Conservation (phyloP, 2,329 filamentous ascomycete species). For the Torrubiellomyces zombiae region DNA sequence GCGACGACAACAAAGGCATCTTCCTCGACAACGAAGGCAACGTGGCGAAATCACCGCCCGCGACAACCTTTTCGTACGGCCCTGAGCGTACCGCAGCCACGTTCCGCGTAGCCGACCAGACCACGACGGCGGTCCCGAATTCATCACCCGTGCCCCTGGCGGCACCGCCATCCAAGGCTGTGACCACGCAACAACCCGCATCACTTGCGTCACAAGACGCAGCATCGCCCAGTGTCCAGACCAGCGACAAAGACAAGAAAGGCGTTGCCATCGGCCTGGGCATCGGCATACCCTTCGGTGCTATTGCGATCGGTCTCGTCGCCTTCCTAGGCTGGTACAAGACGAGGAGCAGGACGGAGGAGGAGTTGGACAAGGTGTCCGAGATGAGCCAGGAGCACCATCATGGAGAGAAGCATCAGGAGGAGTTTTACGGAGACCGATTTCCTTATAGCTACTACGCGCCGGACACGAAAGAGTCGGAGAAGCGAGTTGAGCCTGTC, state of each 20-base stretch:
- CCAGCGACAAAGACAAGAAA: background rate
- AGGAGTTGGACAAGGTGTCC: too few relatives aligned
- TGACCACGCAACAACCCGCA: background rate
- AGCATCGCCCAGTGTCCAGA: background rate
- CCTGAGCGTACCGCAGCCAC: slow-evolving; percentile 1
- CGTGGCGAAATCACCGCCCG: background rate
- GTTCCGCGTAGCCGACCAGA: too few relatives aligned
- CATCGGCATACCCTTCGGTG: background rate
- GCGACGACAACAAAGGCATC: background rate
- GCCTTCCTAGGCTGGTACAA: background rate
- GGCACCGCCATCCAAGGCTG: background rate
- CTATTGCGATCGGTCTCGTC: background rate
- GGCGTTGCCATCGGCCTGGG: slow-evolving; percentile 1
- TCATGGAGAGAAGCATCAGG: too few relatives aligned
- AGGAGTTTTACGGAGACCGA: too few relatives aligned
- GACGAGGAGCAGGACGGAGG: too few relatives aligned
- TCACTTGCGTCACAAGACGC: background rate
- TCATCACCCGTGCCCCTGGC: too few relatives aligned
- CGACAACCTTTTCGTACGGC: slow-evolving; percentile 1
- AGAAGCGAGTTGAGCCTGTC: too few relatives aligned
- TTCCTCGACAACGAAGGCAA: slow-evolving; percentile 2
- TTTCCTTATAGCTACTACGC: too few relatives aligned
- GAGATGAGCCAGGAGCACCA: too few relatives aligned
- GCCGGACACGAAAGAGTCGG: too few relatives aligned
- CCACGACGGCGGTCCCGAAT: too few relatives aligned